Evolutionary conservation across 441 rosid genomes (phyloP).

Genomic region (Omphalea diandra): DNA sequence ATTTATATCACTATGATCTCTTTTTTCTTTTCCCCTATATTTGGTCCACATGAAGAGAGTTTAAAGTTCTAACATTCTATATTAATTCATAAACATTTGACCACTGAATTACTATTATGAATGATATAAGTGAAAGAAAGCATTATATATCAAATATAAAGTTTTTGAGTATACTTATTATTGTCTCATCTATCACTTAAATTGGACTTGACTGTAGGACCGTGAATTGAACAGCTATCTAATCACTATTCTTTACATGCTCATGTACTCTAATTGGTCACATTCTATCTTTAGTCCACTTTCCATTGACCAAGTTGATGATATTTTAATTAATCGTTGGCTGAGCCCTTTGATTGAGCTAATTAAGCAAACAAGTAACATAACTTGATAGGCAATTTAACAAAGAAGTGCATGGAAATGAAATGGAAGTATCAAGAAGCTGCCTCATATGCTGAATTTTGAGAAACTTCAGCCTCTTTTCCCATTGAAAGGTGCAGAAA

Average conservation of each 20-base stretch:
- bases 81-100: too few species aligned
- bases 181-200: too few species aligned
- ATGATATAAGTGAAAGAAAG: too few species aligned
- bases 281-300: neutral
- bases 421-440: neutral
- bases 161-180: too few species aligned
- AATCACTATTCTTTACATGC: neutral
- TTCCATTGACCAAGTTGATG: neutral
- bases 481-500: neutral
- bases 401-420: neutral
- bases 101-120: too few species aligned
- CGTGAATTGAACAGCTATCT: too few species aligned
- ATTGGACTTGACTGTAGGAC: too few species aligned
- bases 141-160: too few species aligned
- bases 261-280: neutral
- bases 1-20: neutral
- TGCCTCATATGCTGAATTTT: constrained; percentile 8
- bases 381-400: neutral
- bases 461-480: constrained; percentile 3
- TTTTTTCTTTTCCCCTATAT: neutral
- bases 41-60: neutral
- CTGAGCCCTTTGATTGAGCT: neutral
- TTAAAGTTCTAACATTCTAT: neutral
- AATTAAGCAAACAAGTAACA: neutral
- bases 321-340: neutral